Base-by-base conservation (phyloP, 2,329 filamentous ascomycete genomes). In the Ophiostoma australiae region DNA sequence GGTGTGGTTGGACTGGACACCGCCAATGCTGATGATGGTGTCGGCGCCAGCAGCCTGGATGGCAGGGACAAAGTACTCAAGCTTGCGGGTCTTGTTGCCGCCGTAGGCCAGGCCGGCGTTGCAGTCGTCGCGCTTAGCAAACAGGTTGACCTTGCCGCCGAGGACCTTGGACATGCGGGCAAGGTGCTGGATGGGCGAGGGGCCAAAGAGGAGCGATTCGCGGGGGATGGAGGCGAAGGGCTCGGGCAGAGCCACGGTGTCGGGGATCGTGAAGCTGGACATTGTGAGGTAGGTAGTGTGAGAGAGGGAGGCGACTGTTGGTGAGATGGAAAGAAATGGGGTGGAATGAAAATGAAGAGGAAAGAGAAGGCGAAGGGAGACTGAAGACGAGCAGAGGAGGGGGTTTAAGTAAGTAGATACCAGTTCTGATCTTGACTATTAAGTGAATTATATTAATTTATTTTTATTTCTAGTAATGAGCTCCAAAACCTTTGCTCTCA, bases 41-140 rank as follows among this genome's bases (percentile, higher is more conserved):
- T 89, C 86, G 76, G 82, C 84, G 66, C 84, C 83, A 72, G 85
- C 79, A 4, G 83, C 79, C 8, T 87, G 77, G 2, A 88, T 87
- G n/a, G 90, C 88, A 0, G 89, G 83, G 5, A 88, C 82, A 23
- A 91, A 84, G 76, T 91, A 91, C 82, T 91, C 89, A 1, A 91
- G 82, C 78, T 91, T 91, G 72, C 89, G 83, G 39, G 85, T 87
- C 79, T 91, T 91, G 81, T 91, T 91, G 70, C 88, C 89, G 52
- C 89, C 89, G 75, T 84, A 90, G 3, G 89, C 89, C 23, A 90
- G 83, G 0, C 85, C 86, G 1, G 87, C 90, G 79, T 90, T 90
- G 76, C 88, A 87, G 79, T 92, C 90, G 74, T 92, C 90, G 69
- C 90, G 85, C 79, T 92, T 92, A 70, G 90, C 89, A 77, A 87